Base-by-base conservation (phyloP, 345 rosid genomes). In the Melastoma malabathricum region DNA sequence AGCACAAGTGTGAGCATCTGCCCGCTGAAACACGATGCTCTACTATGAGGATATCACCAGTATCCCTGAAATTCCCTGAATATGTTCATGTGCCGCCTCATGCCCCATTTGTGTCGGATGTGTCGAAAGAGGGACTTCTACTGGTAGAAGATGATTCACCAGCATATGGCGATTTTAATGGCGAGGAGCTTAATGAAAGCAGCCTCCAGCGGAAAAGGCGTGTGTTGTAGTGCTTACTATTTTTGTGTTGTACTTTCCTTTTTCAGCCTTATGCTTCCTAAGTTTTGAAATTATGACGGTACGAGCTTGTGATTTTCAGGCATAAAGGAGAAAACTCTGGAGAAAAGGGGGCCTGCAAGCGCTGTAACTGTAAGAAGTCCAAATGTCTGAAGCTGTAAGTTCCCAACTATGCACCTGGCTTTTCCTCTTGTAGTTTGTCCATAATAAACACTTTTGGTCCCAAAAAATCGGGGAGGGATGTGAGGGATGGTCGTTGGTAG, bases 371-470 rank as follows among this genome's bases (percentile, higher is more conserved):
- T 66, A 87, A 84, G 69, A 92, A 84, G 54, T 84, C 97, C 8
- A 87, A 81, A 76, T 92, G 98, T 64, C 72, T 92, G 80, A 92
- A 92, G 70, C 98, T 92, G 98, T 87, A 75, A 80, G 98, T 12
- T 34, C 41, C 41, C 2, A 34, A 34, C 9, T 34, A 34, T 34
- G 12, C 12, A 2, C 12, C 10, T 6, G 0, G 10, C 12, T 34
- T 47, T 44, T 34, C 41, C 12, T 34, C n/a, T 8, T 34, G 20
- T 27, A 25, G n/a, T 48, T 64, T 47, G 10, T 20, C 25, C 25
- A n/a, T n/a, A 34, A 34, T 9, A 34, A 34, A 8, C 41, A 34
- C 0, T 34, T 48, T 50, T 18, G 15, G 16, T 18, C 17, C 51
- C 2, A 10, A 47, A 18, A n/a, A 5, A 22, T 10, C 22, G 10